Base-by-base conservation (phyloP, 1,284 basidiomycete genomes). In the Ustilago trichophora region DNA sequence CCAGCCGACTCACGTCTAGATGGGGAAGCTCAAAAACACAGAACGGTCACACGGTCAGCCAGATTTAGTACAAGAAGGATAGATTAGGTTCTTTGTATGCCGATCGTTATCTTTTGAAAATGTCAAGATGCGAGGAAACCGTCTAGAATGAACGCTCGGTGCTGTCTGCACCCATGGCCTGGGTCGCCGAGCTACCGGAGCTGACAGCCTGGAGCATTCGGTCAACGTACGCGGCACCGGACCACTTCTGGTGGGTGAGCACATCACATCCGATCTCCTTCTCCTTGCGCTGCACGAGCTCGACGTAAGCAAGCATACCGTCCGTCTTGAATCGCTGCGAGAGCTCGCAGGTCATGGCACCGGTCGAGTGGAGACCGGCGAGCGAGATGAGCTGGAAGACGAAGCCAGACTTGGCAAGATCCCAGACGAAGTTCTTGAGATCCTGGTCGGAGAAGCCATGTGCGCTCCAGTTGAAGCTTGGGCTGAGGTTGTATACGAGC, bases 401-500 rank as follows among this genome's bases (percentile, higher is more conserved):
- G 41, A 81, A 81, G 24, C 79, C 79, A 15, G 73, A 60, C 51
- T 73, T 65, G 40, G 64, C 79, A 2, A 81, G 66, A 32, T 81
- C 77, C 73, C 77, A 77, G 19, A 81, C 69, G 60, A 80, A 81
- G 71, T 72, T 75, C 56, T 78, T 73, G 33, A 81, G 83, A 63
- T 79, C 73, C 16, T 31, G 63, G 87, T 89, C 88, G 40, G 85
- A 87, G 83, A 91, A 93, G 15, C 92, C 92, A 76, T 91, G 89
- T 11, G 86, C 87, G 24, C 87, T 85, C 93, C 93, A 96, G 82
- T 95, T 94, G 85, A 96, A 96, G 77, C 90, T 92, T 4, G 92
- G 93, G 76, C 91, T 92, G 60, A 95, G 84, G 82, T 95, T 96
- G 81, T 95, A 96, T n/a, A 94, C 92, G 73, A 96, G 87, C 89